These are phyloP conservation scores for Oidium heveae DNA, from an alignment of 2,329 filamentous ascomycete genomes.

Conservation along the genomic window DNA sequence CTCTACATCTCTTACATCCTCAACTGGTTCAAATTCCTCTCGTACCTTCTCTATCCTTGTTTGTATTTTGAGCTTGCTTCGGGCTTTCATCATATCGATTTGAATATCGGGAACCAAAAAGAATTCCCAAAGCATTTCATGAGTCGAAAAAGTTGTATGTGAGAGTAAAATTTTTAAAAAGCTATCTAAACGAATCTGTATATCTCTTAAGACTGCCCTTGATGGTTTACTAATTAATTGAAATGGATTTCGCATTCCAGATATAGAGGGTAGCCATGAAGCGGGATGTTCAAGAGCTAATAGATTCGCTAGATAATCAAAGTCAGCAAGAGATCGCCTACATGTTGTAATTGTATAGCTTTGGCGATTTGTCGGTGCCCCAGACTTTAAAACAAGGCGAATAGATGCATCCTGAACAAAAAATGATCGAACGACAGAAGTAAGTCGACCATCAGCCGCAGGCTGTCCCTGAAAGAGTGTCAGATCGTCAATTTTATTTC, in stretches of 20 bases:
- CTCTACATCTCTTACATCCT: conserved; percentile 69
- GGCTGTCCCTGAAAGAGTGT: conserved; percentile 54
- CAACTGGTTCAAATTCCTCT: conserved; percentile 70
- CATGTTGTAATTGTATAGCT: conserved; percentile 90
- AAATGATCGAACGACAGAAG: conserved; percentile 80
- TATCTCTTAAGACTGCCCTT: conserved; percentile 60
- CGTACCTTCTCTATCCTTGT: conserved; percentile 58
- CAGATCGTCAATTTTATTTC: conserved; percentile 88
- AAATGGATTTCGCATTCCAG: conserved; percentile 62
- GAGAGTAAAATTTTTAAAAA: conserved; percentile 68
- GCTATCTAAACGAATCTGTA: conserved; percentile 63
- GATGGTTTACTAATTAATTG: conserved; percentile 85
- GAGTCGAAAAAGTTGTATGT: conserved; percentile 81
- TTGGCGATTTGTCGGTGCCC: conserved; percentile 43
- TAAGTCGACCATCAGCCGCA: conserved; percentile 55
- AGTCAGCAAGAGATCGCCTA: conserved; percentile 64
- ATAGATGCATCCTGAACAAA: conserved; percentile 94
- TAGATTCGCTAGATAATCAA: conserved; percentile 69
- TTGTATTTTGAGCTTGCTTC: conserved; percentile 68
- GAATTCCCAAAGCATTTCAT: conserved; percentile 98
- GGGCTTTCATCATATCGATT: conserved; percentile 66
- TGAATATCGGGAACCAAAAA: conserved; percentile 91
- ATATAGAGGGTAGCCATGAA: conserved; percentile 71
- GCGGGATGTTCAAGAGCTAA: conserved; percentile 76
- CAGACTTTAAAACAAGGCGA: conserved; percentile 80